Evolutionary conservation across 495 filamentous ascomycete species (phyloP).

Genomic region (Barbatosphaeria neglecta): DNA sequence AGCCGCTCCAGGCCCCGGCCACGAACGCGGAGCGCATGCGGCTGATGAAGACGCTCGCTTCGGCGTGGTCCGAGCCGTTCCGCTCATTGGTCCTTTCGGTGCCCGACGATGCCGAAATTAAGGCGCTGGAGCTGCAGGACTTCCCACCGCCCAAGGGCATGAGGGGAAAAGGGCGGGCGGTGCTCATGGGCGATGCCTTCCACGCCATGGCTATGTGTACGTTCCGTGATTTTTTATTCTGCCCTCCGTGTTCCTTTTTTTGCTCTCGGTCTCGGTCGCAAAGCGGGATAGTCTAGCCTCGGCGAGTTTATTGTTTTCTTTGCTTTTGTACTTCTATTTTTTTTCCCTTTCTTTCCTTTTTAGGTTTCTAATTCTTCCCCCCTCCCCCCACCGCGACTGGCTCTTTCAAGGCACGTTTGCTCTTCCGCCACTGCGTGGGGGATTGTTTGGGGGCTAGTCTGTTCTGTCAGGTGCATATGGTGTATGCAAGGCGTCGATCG

Average conservation of each 20-base stretch:
- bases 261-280: too few species aligned
- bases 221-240: conserved; percentile 12
- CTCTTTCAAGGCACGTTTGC: too few species aligned
- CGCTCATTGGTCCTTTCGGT: conserved; percentile 32
- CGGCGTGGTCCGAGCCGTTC: conserved; percentile 47
- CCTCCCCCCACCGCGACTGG: too few species aligned
- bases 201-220: conserved; percentile 55
- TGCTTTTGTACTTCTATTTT: background rate
- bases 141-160: conserved; percentile 31
- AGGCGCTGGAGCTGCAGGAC: conserved; percentile 43
- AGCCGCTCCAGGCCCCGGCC: conserved; percentile 24
- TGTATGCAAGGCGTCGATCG: background rate
- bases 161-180: conserved; percentile 24
- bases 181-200: conserved; percentile 47
- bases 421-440: too few species aligned
- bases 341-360: background rate
- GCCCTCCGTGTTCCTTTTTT: background rate
- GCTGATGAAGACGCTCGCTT: conserved; percentile 41
- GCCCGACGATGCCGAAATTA: conserved; percentile 33
- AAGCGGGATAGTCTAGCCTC: too few species aligned
- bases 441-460: background rate
- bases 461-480: background rate
- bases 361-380: background rate
- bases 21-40: conserved; percentile 27
- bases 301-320: too few species aligned